These are phyloP conservation scores for Ilyonectria sp. DNA, from an alignment of 2,329 filamentous ascomycete species.

Conservation along the genomic window DNA sequence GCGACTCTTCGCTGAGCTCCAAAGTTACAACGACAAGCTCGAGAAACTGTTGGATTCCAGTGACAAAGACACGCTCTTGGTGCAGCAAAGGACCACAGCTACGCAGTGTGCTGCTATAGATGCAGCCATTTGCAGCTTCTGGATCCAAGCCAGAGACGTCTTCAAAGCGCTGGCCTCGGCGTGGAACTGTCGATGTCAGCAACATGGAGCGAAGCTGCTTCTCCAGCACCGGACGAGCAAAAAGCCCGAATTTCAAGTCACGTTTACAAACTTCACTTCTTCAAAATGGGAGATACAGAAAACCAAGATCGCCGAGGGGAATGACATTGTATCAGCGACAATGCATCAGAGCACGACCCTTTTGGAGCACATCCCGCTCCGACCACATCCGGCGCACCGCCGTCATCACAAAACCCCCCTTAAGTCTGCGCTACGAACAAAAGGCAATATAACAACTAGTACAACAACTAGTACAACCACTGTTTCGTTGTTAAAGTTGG, in stretches of 20 bases:
- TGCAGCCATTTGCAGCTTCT: constrained; percentile 44
- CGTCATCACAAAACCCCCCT: too few species aligned
- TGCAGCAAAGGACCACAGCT: constrained; percentile 8
- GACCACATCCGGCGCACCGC: too few species aligned
- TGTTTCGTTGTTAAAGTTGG: not conserved
- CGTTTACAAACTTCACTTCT: constrained; percentile 15
- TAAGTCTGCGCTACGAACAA: too few species aligned
- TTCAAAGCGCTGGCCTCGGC: constrained; percentile 40
- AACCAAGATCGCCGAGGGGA: not conserved
- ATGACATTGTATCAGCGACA: not conserved
- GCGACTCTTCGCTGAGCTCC: constrained; percentile 41
- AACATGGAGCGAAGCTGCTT: constrained; percentile 43
- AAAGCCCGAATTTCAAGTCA: constrained; percentile 37
- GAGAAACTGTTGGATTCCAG: constrained; percentile 39
- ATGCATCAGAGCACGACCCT: too few species aligned
- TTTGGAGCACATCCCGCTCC: too few species aligned
- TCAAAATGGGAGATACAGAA: not conserved
- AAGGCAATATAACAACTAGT: too few species aligned
- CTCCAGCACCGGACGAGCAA: constrained; percentile 43
- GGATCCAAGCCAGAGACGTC: constrained; percentile 42
- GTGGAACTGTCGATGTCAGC: constrained; percentile 44
- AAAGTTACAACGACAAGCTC: constrained; percentile 41
- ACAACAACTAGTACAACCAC: not conserved
- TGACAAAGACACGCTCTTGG: constrained; percentile 34
- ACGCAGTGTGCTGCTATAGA: constrained; percentile 25